Percentiles rank a stretch among this genome's conserved stretches.
Conservation (phyloP, 2,329 filamentous ascomycete species). For the Cryphonectria radicalis region DNA sequence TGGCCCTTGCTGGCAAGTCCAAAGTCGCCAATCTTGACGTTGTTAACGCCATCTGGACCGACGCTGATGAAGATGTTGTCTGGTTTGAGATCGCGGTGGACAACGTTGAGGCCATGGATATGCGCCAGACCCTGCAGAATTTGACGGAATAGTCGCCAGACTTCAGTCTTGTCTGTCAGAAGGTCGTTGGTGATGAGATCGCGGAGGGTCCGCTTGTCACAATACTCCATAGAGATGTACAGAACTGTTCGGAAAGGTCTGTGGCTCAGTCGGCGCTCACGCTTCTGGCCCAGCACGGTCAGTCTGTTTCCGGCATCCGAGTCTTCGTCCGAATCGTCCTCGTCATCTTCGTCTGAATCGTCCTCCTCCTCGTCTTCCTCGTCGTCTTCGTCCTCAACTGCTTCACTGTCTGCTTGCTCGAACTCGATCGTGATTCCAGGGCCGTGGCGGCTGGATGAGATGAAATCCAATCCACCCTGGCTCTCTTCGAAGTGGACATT, state of each 20-base stretch:
- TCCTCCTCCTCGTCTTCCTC: conserved; percentile 49
- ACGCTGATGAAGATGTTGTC: conserved; percentile 91
- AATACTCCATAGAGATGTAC: conserved; percentile 99
- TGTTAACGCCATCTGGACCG: conserved; percentile 73
- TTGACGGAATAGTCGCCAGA: conserved; percentile 90
- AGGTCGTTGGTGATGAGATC: conserved; percentile 82
- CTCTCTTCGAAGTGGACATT: conserved; percentile 69
- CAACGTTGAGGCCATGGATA: conserved; percentile 88
- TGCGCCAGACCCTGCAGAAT: conserved; percentile 88
- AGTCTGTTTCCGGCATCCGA: conserved; percentile 4
- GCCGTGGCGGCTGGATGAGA: conserved; percentile 81
- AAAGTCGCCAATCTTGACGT: conserved; percentile 96
- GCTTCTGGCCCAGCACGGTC: conserved; percentile 31
- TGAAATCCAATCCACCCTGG: conserved; percentile 86
- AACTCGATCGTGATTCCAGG: conserved; percentile 70
- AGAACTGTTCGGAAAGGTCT: conserved; percentile 72
- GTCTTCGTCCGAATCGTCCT: conserved; percentile 39
- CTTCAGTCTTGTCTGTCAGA: conserved; percentile 73
- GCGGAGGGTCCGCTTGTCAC: conserved; percentile 88
- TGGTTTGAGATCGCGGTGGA: conserved; percentile 94
- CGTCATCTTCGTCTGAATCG: conserved; percentile 51
- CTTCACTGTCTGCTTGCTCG: conserved; percentile 51
- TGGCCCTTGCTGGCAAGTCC: conserved; percentile 91
- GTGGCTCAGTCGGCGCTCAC: conserved; percentile 42
- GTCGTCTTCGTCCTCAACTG: conserved; percentile 44